Percentiles rank a stretch among this genome's conserved stretches.
Evolutionary conservation across 2,329 filamentous ascomycete genomes (phyloP).

Genomic region (Exophiala spinifera): DNA sequence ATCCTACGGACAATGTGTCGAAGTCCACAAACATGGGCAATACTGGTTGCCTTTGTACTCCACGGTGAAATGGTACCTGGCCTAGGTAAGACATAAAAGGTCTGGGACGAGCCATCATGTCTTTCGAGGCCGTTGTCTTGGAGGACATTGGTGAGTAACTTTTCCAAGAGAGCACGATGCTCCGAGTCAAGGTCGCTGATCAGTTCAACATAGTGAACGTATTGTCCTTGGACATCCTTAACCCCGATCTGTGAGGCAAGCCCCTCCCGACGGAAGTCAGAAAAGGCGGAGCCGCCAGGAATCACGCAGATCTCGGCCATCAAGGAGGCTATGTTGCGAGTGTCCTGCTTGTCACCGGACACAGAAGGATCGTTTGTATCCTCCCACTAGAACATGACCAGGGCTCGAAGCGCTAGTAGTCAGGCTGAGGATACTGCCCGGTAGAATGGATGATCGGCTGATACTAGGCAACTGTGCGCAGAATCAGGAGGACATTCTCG

Average conservation of each 20-base stretch:
- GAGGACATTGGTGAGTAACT: constrained; percentile 61
- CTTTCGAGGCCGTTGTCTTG: constrained; percentile 44
- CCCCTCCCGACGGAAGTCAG: constrained; percentile 43
- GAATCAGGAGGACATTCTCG: background rate
- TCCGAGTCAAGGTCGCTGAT: constrained; percentile 46
- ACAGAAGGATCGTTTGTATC: background rate
- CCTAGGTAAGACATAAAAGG: constrained; percentile 74
- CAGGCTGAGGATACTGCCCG: background rate
- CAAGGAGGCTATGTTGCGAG: constrained; percentile 11
- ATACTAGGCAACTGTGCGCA: background rate
- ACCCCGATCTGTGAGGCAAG: constrained; percentile 44
- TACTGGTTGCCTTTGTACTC: constrained; percentile 94
- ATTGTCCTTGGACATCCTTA: constrained; percentile 45
- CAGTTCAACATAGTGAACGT: constrained; percentile 64
- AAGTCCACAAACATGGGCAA: constrained; percentile 86
- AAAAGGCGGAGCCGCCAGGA: constrained; percentile 37
- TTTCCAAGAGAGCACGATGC: constrained; percentile 53
- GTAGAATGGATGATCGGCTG: background rate
- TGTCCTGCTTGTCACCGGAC: background rate
- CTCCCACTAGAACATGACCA: background rate
- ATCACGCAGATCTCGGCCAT: constrained; percentile 20
- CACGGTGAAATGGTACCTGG: constrained; percentile 85
- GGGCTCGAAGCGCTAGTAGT: background rate
- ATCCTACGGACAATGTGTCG: constrained; percentile 70
- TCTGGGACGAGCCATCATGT: constrained; percentile 46